A percentile compares a stretch with the other conserved stretches of the same genome.
These are phyloP conservation scores for Heimioporus sp. DNA, from an alignment of 768 basidiomycete genomes.

Conservation along the genomic window DNA sequence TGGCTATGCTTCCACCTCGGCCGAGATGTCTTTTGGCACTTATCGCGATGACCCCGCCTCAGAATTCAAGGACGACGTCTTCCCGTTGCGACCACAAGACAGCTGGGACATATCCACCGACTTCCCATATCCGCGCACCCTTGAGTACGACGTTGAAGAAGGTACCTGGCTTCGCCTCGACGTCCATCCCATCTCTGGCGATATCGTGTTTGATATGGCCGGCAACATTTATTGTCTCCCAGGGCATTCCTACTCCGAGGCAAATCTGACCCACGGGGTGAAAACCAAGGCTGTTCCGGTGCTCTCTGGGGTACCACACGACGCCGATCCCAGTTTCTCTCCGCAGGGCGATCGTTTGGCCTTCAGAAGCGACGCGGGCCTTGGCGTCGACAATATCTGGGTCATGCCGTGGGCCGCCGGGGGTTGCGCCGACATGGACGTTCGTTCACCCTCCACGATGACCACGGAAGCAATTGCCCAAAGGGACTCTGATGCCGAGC, in stretches of 20 bases:
- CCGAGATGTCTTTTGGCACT: neutral
- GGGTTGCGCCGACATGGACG: slow-evolving; percentile 61
- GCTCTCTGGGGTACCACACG: slow-evolving; percentile 62
- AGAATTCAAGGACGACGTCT: slow-evolving; percentile 53
- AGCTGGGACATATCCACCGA: slow-evolving; percentile 77
- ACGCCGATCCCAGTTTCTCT: slow-evolving; percentile 73
- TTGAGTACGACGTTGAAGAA: slow-evolving; percentile 67
- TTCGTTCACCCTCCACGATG: slow-evolving; percentile 37
- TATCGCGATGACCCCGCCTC: slow-evolving; percentile 35
- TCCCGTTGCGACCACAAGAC: slow-evolving; percentile 54
- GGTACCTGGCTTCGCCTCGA: slow-evolving; percentile 78
- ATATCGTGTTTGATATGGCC: slow-evolving; percentile 73
- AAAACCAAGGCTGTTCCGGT: slow-evolving; percentile 54
- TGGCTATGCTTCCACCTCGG: slow-evolving; percentile 4
- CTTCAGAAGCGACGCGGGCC: slow-evolving; percentile 69
- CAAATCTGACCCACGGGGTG: slow-evolving; percentile 21
- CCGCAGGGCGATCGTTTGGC: slow-evolving; percentile 62
- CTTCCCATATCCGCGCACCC: slow-evolving; percentile 61
- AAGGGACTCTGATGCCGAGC: slow-evolving; percentile 42
- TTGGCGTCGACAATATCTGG: slow-evolving; percentile 78
- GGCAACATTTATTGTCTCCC: slow-evolving; percentile 75
- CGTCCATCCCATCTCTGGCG: slow-evolving; percentile 66
- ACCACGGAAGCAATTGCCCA: slow-evolving; percentile 36
- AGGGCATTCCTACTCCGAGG: slow-evolving; percentile 34
- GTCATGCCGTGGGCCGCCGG: slow-evolving; percentile 51